Conservation (phyloP, 2,329 filamentous ascomycete species). For the Teratosphaeria epicoccoides region DNA sequence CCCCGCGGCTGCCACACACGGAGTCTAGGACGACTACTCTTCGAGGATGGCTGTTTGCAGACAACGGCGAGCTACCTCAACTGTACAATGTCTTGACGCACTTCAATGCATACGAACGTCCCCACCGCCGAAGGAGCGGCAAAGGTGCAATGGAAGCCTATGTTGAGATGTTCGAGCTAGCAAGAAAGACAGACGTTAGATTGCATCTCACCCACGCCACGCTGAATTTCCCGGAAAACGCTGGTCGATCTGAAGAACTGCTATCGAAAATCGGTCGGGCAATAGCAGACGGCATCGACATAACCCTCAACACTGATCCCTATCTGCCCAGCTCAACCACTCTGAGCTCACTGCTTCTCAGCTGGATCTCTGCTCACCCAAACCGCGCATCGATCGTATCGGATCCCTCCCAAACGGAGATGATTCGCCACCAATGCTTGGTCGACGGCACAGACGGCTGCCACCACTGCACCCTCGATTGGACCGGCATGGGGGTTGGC, state of each 20-base stretch:
- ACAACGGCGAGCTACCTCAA: constrained; percentile 15
- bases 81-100: constrained; percentile 18
- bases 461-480: constrained; percentile 18
- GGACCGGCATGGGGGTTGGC: constrained; percentile 20
- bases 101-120: constrained; percentile 20
- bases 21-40: no score
- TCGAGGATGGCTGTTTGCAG: no score
- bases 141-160: constrained; percentile 20
- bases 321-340: constrained; percentile 21
- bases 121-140: constrained; percentile 19
- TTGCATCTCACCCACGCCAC: constrained; percentile 22
- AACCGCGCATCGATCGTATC: constrained; percentile 14
- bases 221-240: constrained; percentile 21
- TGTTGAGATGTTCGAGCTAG: constrained; percentile 19
- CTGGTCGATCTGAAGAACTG: constrained; percentile 17
- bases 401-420: constrained; percentile 10
- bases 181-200: constrained; percentile 17
- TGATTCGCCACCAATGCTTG: constrained; percentile 16
- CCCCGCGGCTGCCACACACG: no score
- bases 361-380: constrained; percentile 14
- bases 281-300: constrained; percentile 14
- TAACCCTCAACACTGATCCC: constrained; percentile 20
- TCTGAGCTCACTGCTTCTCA: constrained; percentile 15
- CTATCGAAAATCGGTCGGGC: constrained; percentile 18
- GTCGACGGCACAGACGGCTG: constrained; percentile 19